Conservation (phyloP, 495 filamentous ascomycete species). For the Aspergillus carlsbadensis region DNA sequence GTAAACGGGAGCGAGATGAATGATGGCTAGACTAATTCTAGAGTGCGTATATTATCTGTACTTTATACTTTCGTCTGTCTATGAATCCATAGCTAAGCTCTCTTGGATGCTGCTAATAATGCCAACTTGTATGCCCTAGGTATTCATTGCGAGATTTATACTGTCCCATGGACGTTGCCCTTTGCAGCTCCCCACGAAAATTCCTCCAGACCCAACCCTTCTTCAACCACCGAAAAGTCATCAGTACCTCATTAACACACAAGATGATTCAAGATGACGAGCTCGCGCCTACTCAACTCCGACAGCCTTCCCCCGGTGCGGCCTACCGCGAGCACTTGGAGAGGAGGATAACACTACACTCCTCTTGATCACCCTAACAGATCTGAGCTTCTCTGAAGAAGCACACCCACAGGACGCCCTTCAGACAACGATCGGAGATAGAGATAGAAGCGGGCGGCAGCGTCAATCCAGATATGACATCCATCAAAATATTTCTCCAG, state of each 20-base stretch:
- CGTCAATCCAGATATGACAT: background rate
- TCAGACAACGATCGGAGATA: background rate
- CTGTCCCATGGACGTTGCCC: too few relatives aligned
- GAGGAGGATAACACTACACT: background rate
- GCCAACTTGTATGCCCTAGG: too few relatives aligned
- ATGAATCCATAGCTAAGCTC: too few relatives aligned
- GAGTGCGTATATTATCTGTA: background rate
- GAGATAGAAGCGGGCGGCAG: background rate
- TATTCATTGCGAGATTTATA: too few relatives aligned
- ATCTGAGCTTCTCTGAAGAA: background rate
- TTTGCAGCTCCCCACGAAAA: too few relatives aligned
- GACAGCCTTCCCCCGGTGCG: background rate
- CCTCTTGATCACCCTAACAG: background rate
- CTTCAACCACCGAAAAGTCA: too few relatives aligned
- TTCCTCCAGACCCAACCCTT: too few relatives aligned
- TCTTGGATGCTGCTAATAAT: too few relatives aligned
- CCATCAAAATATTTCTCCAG: background rate
- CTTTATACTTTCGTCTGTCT: background rate
- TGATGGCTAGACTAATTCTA: conserved; percentile 20
- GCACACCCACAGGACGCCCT: background rate
- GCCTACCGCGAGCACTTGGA: background rate
- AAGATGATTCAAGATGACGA: background rate
- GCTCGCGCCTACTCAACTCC: background rate
- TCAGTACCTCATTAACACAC: background rate
- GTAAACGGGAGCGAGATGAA: conserved; percentile 27